phyloP scores from a whole-genome alignment of 371 early-diverging fungal species.

The Encephalitozoon cuniculi region DNA sequence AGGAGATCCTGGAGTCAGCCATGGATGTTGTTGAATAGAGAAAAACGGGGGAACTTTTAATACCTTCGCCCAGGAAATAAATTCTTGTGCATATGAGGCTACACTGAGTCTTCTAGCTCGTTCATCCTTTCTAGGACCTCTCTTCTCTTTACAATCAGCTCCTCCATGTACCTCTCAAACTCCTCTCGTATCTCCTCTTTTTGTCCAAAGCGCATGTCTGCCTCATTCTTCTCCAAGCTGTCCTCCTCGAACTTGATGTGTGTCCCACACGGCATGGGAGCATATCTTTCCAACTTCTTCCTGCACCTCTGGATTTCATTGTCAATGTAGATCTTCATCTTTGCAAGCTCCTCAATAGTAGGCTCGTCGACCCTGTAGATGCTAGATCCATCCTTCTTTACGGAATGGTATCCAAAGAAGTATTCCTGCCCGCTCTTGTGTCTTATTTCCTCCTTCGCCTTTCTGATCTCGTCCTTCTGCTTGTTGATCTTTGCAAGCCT shows the following conservation, averaged over 20 bases:
- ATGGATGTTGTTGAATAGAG: constrained; percentile 24
- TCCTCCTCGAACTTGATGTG: constrained; percentile 26
- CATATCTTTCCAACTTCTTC: constrained; percentile 19
- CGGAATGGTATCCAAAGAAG: constrained; percentile 41
- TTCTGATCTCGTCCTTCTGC: constrained; percentile 36
- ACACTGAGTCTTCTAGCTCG: not conserved
- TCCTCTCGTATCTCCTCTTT: not conserved
- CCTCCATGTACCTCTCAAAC: constrained; percentile 11
- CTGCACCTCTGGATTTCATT: constrained; percentile 30
- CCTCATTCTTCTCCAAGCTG: not conserved
- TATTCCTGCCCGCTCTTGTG: constrained; percentile 50
- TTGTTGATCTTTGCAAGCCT: constrained; percentile 40
- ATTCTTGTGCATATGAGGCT: not conserved
- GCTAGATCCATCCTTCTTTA: constrained; percentile 14
- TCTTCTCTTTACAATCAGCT: constrained; percentile 14
- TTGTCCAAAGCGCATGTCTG: not conserved
- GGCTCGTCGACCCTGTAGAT: constrained; percentile 1
- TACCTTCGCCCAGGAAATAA: not conserved
- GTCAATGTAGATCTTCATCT: constrained; percentile 25
- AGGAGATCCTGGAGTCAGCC: constrained; percentile 16
- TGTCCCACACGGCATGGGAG: not conserved
- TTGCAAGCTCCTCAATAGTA: constrained; percentile 22
- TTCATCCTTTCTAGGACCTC: constrained; percentile 1
- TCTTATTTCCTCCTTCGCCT: constrained; percentile 37
- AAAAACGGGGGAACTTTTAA: not conserved